A percentile compares a stretch with the other conserved stretches of the same genome.
Evolutionary conservation across 768 basidiomycete species (phyloP).

Genomic region (Lactifluus piperatus): DNA sequence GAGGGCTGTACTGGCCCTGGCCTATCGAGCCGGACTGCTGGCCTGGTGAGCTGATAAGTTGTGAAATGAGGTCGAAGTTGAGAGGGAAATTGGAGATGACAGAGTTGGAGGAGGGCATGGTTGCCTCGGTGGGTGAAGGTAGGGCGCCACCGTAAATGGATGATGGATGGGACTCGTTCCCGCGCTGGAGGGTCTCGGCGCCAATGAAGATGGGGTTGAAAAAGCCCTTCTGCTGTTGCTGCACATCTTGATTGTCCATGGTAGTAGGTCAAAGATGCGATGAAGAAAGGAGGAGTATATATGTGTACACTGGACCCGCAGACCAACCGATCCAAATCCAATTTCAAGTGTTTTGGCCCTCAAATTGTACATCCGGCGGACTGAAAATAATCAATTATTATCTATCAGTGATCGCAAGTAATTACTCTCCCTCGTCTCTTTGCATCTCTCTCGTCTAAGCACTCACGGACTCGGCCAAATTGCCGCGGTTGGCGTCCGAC

Average conservation of each 20-base stretch:
- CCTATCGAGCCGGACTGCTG: conserved; percentile 20
- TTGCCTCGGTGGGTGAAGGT: conserved; percentile 9
- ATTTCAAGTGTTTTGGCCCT: background rate
- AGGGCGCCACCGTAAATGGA: conserved; percentile 19
- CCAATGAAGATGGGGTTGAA: conserved; percentile 24
- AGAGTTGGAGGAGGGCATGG: conserved; percentile 18
- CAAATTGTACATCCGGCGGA: background rate
- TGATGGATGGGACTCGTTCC: conserved; percentile 15
- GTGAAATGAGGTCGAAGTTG: conserved; percentile 42
- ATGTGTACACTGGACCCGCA: background rate
- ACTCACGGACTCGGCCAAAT: background rate
- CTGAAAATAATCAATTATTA: background rate
- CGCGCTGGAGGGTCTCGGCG: conserved; percentile 16
- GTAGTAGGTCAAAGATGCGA: background rate
- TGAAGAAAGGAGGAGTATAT: background rate
- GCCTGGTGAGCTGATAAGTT: conserved; percentile 43
- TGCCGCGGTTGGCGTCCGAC: background rate
- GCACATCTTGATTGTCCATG: conserved; percentile 17
- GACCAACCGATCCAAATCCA: background rate
- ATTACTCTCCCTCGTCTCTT: background rate
- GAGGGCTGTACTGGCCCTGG: conserved; percentile 30
- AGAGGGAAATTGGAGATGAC: conserved; percentile 24
- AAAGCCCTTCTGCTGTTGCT: conserved; percentile 26
- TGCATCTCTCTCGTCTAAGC: background rate
- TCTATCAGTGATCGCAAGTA: background rate